Base-by-base conservation (phyloP, 139 green algal species). In the Chlorella sp. region DNA sequence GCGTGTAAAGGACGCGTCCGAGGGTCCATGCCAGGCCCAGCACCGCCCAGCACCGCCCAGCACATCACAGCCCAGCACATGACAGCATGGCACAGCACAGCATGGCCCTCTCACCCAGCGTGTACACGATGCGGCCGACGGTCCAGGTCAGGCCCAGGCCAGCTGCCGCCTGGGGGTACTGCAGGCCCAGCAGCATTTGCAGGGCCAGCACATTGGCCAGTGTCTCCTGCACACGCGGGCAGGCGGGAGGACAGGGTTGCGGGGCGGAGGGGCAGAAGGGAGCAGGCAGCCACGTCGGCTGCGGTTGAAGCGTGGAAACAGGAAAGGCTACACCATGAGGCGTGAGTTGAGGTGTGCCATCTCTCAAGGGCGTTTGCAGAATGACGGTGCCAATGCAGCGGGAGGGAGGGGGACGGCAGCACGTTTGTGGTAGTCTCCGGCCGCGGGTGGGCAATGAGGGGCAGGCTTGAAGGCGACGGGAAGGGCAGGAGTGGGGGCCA, bases 111-210 rank as follows among this genome's bases (percentile, higher is more conserved):
- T 39, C 30, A 85, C 82, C 83, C 0, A 64, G 64, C 9, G 64
- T 40, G 64, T 80, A 88, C 34, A 79, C 36, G 36, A 88, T 79
- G 64, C 83, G 83, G 0, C 77, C 80, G 9, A 60, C 28, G 2
- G 21, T 60, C 86, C 86, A 92, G 32, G 34, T 61, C 37, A 90
- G 26, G 57, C 90, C 90, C 40, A 91, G 80, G 5, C 18, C 40
- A 16, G 90, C 90, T 21, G 90, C 90, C 3, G 22, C 73, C 61
- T 75, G n/a, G 15, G 90, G 90, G 64, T 90, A 91, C 16, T 88
- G 37, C 90, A 92, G 64, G 21, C 90, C 90, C 64, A 92, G 60
- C 57, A 92, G 14, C 64, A 88, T 61, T 68, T 89, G 57, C 57
- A 83, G 32, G 0, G 61, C 86, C 1, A 92, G 36, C 66, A 39